Percentiles rank a stretch among this genome's conserved stretches.
Conservation (phyloP, 2,329 filamentous ascomycete genomes). For the Onygenales sp. region DNA sequence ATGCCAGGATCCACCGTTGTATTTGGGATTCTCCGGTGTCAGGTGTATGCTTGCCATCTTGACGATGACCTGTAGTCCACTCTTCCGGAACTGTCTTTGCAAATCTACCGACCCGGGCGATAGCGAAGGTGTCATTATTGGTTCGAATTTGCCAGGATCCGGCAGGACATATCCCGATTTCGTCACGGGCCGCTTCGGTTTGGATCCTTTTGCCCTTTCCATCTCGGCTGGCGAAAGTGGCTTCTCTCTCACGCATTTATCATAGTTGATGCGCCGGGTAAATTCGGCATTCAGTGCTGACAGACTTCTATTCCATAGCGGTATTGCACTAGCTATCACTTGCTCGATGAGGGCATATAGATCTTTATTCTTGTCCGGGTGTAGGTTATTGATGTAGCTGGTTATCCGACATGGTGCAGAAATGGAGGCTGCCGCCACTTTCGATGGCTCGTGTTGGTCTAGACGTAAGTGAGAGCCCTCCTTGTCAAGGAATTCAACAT, state of each 20-base stretch:
- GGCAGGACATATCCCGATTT: constrained; percentile 4
- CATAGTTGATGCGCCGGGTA: background rate
- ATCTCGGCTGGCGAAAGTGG: constrained; percentile 9
- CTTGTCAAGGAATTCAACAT: constrained; percentile 18
- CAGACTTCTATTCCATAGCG: constrained; percentile 25
- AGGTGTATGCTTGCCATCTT: constrained; percentile 54
- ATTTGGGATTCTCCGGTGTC: constrained; percentile 47
- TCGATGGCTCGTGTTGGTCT: background rate
- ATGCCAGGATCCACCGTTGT: constrained; percentile 35
- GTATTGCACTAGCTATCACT: constrained; percentile 23
- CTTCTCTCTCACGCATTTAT: constrained; percentile 9
- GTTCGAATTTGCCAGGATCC: constrained; percentile 5
- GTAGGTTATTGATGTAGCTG: constrained; percentile 35
- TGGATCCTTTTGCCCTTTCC: constrained; percentile 4
- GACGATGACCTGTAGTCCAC: constrained; percentile 51
- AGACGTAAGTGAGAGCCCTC: constrained; percentile 1
- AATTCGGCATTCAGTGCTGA: constrained; percentile 7
- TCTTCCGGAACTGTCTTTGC: constrained; percentile 21
- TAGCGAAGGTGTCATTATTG: background rate
- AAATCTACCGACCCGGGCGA: constrained; percentile 26
- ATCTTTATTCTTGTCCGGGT: constrained; percentile 21
- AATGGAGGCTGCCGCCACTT: constrained; percentile 9
- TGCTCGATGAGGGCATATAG: constrained; percentile 26
- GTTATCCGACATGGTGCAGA: constrained; percentile 14
- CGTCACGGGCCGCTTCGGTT: constrained; percentile 2